phyloP scores from a whole-genome alignment of 371 early-diverging fungal genomes.

The Vairimorpha necatrix region DNA sequence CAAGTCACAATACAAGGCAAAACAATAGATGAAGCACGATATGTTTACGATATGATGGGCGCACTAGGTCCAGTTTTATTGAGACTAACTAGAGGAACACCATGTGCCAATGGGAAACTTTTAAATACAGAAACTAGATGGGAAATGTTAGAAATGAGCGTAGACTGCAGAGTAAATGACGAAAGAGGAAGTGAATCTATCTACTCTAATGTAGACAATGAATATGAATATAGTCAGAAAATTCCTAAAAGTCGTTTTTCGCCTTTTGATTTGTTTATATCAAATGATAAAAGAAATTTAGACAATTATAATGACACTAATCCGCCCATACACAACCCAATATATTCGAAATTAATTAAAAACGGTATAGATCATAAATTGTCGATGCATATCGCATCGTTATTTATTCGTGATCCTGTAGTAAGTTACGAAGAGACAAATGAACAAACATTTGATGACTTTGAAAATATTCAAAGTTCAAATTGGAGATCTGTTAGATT shows the following conservation, averaged over 20 bases:
- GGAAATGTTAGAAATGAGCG: constrained; percentile 84
- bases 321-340: constrained; percentile 73
- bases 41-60: constrained; percentile 86
- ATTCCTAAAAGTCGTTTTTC: constrained; percentile 93
- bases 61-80: constrained; percentile 85
- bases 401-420: constrained; percentile 94
- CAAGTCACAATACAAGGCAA: constrained; percentile 97
- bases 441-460: constrained; percentile 63
- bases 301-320: constrained; percentile 86
- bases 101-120: constrained; percentile 83
- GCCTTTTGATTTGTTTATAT: constrained; percentile 82
- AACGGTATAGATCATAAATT: constrained; percentile 77
- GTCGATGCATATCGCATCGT: constrained; percentile 83
- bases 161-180: constrained; percentile 84
- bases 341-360: constrained; percentile 69
- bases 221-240: constrained; percentile 17
- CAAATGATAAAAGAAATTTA: constrained; percentile 53
- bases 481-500: constrained; percentile 98
- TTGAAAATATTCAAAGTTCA: constrained; percentile 87
- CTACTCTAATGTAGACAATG: background rate
- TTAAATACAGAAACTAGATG: constrained; percentile 92
- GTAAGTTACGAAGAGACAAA: constrained; percentile 82
- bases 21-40: constrained; percentile 80
- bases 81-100: constrained; percentile 84
- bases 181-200: constrained; percentile 71